Base-by-base conservation (phyloP, 371 early-diverging fungal species). In the Rhizopus stolonifer region DNA sequence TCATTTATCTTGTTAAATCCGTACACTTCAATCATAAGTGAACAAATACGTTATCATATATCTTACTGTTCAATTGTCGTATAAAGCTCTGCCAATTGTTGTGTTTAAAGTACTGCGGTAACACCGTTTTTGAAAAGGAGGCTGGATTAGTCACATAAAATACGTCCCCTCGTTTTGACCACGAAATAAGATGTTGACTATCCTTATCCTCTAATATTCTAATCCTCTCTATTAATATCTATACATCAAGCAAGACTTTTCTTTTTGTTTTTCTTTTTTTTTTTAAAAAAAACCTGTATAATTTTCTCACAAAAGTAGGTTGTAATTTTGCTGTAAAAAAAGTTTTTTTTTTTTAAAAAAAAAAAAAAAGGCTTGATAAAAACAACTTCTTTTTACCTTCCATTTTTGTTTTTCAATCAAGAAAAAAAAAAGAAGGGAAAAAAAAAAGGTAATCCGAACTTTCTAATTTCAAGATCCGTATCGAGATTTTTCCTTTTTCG, bases 41-140 rank as follows among this genome's bases (percentile, higher is more conserved):
- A 14, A 23, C 25, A 18, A 42, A 42, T 42, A 2, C 19, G 18
- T 42, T 21, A 21, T 19, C 9, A 7, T 6, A 21, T 5, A 15
- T 49, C 68, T 58, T 71, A 77, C 77, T 89, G 65, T 94, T 93
- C 6, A 92, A 73, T 69, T 92, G 93, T 36, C 93, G 78, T 8
- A 93, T 87, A 77, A 94, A 93, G 46, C 86, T 87, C 50, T 86
- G 84, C 76, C 89, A 85, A 60, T 94, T 92, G 61, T 82, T 89
- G 71, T 93, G 92, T 67, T 90, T 92, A 72, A 92, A 94, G 63
- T 89, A 85, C 43, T 79, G 84, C 8, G 91, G 88, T 47, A 95
- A 56, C 0, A 80, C 80, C 4, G 51, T 40, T 50, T 72, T 80
- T 9, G 78, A 75, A 38, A 80, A 80, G 23, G 65, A 26, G 1